phyloP scores from a whole-genome alignment of 2,329 filamentous ascomycete genomes.

The Alternaria triticina region DNA sequence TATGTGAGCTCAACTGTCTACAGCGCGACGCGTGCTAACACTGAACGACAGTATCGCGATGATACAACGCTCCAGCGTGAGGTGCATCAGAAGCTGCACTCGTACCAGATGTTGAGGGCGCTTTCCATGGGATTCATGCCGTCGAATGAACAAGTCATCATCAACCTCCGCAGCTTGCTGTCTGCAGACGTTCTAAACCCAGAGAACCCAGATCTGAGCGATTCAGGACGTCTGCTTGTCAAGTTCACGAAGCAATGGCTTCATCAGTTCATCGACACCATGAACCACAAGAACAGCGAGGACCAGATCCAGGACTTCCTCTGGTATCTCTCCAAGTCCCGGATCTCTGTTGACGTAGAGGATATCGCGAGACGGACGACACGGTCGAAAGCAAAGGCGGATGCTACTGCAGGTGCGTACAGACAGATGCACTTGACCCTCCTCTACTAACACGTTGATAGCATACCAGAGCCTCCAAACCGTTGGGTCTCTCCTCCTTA shows the following conservation, averaged over 20 bases:
- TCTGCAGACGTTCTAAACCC: conserved; percentile 80
- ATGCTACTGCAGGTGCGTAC: conserved; percentile 70
- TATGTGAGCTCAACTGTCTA: conserved; percentile 1
- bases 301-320: conserved; percentile 93
- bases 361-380: conserved; percentile 67
- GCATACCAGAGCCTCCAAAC: conserved; percentile 84
- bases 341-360: conserved; percentile 70
- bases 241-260: conserved; percentile 77
- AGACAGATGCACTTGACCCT: neutral
- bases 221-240: conserved; percentile 75
- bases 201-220: conserved; percentile 74
- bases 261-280: conserved; percentile 78
- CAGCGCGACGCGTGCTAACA: neutral
- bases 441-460: conserved; percentile 44
- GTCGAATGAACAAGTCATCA: conserved; percentile 81
- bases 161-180: conserved; percentile 79
- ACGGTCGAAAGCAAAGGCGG: conserved; percentile 70
- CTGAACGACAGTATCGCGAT: conserved; percentile 66
- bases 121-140: conserved; percentile 88
- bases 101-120: conserved; percentile 88
- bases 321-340: conserved; percentile 81
- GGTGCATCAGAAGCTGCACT: conserved; percentile 88
- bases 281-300: conserved; percentile 79
- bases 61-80: conserved; percentile 73
- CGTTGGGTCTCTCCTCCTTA: conserved; percentile 81